Evolutionary conservation across 768 basidiomycete genomes (phyloP), one percentile per base, ranked within the genome.

Genomic region (Russula abietina): DNA sequence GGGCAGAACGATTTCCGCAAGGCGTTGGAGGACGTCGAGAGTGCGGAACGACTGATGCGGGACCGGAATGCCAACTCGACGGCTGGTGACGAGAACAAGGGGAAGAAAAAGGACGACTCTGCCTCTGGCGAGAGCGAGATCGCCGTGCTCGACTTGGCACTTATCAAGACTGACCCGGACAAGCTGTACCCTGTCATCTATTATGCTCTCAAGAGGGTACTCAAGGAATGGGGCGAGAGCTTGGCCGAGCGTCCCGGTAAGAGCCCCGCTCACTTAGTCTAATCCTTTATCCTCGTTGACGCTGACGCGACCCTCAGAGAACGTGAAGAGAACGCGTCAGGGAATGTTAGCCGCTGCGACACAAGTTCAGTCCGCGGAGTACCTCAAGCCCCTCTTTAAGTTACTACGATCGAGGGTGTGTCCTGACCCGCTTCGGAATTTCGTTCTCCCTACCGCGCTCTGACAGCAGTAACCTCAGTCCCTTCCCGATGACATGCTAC

Each of bases 131-230:
- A 73, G 55, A 65, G 70, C 56, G 77, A 86, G 69, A 75, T 80
- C 33, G 75, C 78, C 48, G 73, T 70, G 33, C 76, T 99, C 52
- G 93, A 99, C 73, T 73, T 98, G 32, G 78, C 73, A 7, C 79
- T 98, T 63, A 73, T 98, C 70, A 96, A 93, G 79, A 84, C 84
- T 19, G 92, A 98, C 73, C 91, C 93, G 8, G 91, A 96, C 78
- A 97, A 91, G 74, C 77, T 98, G 32, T 98, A 99, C 71, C 97
- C 97, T 0, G 79, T 98, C 69, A 98, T 99, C 55, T 99, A 99
- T 71, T 93, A 94, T 72, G 92, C 94, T 1, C 77, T 98, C 61
- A 98, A 98, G 79, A 81, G 88, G 65, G 88, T 87, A 6, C 78
- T 98, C 56, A 93, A 93, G 69, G 97, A 99, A 71, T 99, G 97